Conservation (phyloP, 2,329 filamentous ascomycete genomes). For the Sporothrix humicola region DNA sequence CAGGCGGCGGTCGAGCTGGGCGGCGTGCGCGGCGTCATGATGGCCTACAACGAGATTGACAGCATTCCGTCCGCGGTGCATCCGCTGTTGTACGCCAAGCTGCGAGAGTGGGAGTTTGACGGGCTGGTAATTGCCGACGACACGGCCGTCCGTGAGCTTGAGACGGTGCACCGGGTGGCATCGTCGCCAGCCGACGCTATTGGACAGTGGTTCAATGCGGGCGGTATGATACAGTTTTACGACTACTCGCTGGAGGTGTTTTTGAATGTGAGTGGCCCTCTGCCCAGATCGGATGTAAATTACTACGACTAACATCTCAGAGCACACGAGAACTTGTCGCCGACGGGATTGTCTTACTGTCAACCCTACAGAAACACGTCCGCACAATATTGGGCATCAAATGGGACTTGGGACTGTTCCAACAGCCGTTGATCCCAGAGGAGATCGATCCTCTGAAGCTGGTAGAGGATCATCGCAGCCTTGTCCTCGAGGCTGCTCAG, state of each 20-base stretch:
- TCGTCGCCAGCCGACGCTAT: conserved; percentile 5
- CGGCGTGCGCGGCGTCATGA: conserved; percentile 26
- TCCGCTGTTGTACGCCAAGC: conserved; percentile 12
- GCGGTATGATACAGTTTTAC: conserved; percentile 30
- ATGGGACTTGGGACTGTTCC: background rate
- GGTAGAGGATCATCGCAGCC: background rate
- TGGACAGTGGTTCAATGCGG: conserved; percentile 29
- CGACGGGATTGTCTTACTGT: background rate
- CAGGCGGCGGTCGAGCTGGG: conserved; percentile 25
- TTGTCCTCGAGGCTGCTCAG: background rate
- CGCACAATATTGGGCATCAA: background rate
- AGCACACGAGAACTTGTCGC: background rate
- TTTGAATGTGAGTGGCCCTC: background rate
- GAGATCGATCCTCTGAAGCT: background rate
- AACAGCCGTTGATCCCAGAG: background rate
- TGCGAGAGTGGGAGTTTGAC: conserved; percentile 21
- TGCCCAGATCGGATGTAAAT: too few species aligned
- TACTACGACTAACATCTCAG: background rate
- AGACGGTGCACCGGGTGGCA: conserved; percentile 15
- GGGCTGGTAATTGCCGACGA: conserved; percentile 27
- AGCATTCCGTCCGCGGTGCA: conserved; percentile 28
- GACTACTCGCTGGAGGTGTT: conserved; percentile 22
- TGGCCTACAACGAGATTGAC: conserved; percentile 29
- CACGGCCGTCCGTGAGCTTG: conserved; percentile 24
- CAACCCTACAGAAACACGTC: background rate